Base-by-base conservation (phyloP, 176 grass and related monocot genomes). In the Cenchrus purpureus region DNA sequence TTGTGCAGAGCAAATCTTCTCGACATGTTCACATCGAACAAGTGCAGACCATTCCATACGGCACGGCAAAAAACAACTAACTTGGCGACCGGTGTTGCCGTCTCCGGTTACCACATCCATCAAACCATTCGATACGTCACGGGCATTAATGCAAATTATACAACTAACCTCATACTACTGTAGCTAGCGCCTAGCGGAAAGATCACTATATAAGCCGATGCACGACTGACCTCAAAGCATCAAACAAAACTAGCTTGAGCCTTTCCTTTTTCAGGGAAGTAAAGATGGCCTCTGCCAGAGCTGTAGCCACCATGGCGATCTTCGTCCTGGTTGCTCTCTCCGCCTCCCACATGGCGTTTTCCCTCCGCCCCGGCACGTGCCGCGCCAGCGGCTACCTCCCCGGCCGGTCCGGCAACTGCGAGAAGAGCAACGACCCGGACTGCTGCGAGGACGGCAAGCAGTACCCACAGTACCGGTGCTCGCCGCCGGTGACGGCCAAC, bases 241-340 rank as follows among this genome's bases (percentile, higher is more conserved):
- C 64, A 43, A 55, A 16, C 2, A 19, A 77, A 44, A 19, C 44
- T 42, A 32, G 28, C 2, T 54, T 14, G 43, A 45, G 4, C 65
- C 17, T 45, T 22, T 12, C 4, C 6, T 50, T 10, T 6, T 19
- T 68, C 16, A 82, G 31, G 31, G 31, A 32, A 32, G 31, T 25
- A 73, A 31, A 81, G 25, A 86, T 90, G 74, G 79, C 73, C 40
- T 46, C 7, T 8, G 5, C 20, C 0, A 28, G 54, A 85, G 78
- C 79, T 40, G 4, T 6, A 2, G 57, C 79, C 12, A 16, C 70
- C 22, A 73, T 81, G 64, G 84, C 42, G 2, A 17, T 86, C 31
- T 72, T 86, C 48, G 5, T 77, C 15, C 14, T 91, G 48, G 63
- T 83, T 8, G 19, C 71, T 0, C 56, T 94, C 49, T 88, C 88